Conservation (phyloP, 306 rosid species). For the Alnus rubra region DNA sequence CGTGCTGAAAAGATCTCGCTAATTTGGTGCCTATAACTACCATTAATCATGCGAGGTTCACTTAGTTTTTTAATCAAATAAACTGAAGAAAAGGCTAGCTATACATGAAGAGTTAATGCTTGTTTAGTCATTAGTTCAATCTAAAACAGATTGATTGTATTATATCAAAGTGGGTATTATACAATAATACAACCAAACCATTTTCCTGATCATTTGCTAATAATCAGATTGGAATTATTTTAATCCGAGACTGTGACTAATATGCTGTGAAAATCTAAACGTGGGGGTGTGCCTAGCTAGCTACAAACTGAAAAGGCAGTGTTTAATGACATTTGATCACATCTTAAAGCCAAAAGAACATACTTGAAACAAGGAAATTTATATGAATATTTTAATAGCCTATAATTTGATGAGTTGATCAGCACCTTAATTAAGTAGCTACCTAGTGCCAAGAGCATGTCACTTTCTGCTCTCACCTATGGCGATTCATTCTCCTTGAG, state of each 20-base stretch:
- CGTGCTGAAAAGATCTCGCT: not conserved
- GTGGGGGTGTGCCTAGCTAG: constrained; percentile 6
- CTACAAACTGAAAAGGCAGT: constrained; percentile 1
- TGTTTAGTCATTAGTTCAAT: not conserved
- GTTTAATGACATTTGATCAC: not conserved
- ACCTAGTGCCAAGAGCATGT: not conserved
- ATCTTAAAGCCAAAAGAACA: constrained; percentile 24
- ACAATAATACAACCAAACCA: not conserved
- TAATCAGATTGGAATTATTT: constrained; percentile 29
- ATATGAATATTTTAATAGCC: not conserved
- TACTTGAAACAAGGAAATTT: not conserved
- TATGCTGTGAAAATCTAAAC: constrained; percentile 7
- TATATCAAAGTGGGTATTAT: not conserved
- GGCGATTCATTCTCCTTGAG: constrained; percentile 17
- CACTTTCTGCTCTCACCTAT: constrained; percentile 4
- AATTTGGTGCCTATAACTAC: not conserved
- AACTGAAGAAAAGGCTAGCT: not conserved
- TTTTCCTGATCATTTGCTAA: constrained; percentile 22
- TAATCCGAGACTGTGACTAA: constrained; percentile 10
- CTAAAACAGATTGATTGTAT: not conserved
- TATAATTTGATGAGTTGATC: not conserved
- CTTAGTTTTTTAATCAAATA: not conserved
- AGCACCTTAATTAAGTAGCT: too few species aligned
- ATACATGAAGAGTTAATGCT: not conserved
- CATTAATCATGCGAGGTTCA: not conserved